Evolutionary conservation across 768 basidiomycete genomes (phyloP), one percentile per base, ranked within the genome.

Genomic region (Lactifluus piperatus): DNA sequence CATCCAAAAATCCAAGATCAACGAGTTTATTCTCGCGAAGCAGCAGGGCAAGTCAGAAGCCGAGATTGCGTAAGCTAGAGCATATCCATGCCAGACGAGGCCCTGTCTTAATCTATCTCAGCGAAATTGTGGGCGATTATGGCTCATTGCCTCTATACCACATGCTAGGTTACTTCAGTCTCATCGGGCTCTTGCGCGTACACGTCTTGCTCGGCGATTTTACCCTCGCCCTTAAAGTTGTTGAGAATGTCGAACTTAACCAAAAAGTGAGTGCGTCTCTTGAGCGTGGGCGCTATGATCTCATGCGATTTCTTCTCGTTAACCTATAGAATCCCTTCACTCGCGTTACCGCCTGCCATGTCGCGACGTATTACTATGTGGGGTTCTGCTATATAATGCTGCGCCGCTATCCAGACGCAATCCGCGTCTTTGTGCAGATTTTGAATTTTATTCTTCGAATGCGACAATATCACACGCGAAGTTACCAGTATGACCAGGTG

Each of bases 321-420:
- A 11, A 24, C 27, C 36, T 3, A 22, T 24, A 86, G 80, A 84
- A 90, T 5, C 86, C 90, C n/a, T 87, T 93, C 73, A 91, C 92
- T 32, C 84, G 91, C 3, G 93, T 97, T 18, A 97, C 94, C 2
- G 92, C 95, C n/a, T 94, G 92, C 66, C 94, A 97, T 75, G 93
- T 97, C 62, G 81, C 91, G 52, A 89, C 90, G 2, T 92, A 92
- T 72, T 97, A 97, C 77, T 92, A 95, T 68, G 91, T 95, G 63
- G 94, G 94, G 34, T 90, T 97, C 77, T 94, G 94, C 75, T 98
- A 97, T 74, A 82, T 98, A 71, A 91, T 93, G 81, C 82, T 99
- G 45, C 81, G 91, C 46, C 83, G 97, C 63, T 97, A 94, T 73
- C 85, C 94, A 4, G 97, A 99, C 69, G 97, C 97, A 24, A 92